phyloP scores from a whole-genome alignment of 2,329 filamentous ascomycete species.

The Claviceps humidiphila region DNA sequence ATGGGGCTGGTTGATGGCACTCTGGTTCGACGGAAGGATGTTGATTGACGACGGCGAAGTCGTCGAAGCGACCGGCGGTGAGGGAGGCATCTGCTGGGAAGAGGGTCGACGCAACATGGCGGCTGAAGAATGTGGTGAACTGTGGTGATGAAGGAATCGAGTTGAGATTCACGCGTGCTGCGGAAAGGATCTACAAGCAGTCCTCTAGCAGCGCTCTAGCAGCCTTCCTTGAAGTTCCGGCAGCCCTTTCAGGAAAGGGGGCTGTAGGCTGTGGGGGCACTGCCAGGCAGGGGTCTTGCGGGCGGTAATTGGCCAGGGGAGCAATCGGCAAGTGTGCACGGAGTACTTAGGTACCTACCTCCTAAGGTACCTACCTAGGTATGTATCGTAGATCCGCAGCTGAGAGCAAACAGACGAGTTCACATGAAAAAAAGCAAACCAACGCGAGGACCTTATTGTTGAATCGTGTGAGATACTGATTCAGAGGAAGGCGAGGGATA shows the following conservation, averaged over 20 bases:
- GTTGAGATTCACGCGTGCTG: conserved; percentile 41
- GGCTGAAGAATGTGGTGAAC: conserved; percentile 30
- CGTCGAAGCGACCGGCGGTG: conserved; percentile 15
- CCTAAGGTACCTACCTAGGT: no score
- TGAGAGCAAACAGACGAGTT: no score
- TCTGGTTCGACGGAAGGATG: conserved; percentile 45
- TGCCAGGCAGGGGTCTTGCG: no score
- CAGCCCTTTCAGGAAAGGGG: conserved; percentile 1
- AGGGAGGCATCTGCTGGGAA: conserved; percentile 29
- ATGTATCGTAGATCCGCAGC: no score
- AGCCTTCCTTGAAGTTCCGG: no score
- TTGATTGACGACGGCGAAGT: conserved; percentile 32
- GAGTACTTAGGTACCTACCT: no score
- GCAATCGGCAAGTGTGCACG: not conserved
- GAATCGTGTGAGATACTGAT: no score
- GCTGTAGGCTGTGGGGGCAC: not conserved
- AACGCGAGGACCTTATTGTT: no score
- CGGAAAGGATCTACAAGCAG: not conserved
- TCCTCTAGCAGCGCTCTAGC: no score
- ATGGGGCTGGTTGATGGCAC: conserved; percentile 25
- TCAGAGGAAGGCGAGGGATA: no score
- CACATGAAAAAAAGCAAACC: no score
- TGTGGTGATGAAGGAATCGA: conserved; percentile 39
- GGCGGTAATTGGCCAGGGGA: no score
- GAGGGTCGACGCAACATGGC: conserved; percentile 30